Evolutionary conservation across 192 early-diverging fungal species (phyloP), one percentile per base, ranked within the genome.

Genomic region (Gonapodya prolifera): DNA sequence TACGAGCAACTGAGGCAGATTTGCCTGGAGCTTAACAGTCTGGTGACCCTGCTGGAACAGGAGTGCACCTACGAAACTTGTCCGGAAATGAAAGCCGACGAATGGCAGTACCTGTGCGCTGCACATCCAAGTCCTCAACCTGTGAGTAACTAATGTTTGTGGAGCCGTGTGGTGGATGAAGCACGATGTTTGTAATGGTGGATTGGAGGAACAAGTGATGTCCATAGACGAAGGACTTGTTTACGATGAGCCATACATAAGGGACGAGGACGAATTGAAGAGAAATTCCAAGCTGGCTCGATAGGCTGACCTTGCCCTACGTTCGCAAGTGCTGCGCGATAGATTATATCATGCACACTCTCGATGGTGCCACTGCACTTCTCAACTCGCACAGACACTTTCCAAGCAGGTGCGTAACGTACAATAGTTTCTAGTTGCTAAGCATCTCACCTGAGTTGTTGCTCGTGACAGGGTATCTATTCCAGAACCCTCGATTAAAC

Each of bases 41-140:
- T 96, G 34, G 82, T 97, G 8, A 85, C 90, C 0, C 79, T 89
- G 69, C 80, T 98, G 32, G 88, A 88, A 80, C 35, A 79, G 18
- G 96, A 97, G 78, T 96, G 94, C 80, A 94, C 91, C 0, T 79
- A 84, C 0, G 84, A 87, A 32, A 81, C 83, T 1, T 99, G 97
- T 79, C 92, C 93, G 0, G 91, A 95, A 45, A 99, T 99, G 97
- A 92, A 94, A 76, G 95, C 96, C 0, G 88, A 91, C 36, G 95
- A 94, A 33, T 94, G 92, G 88, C 85, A 91, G 76, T 98, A 94
- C 82, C 89, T 95, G 33, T 98, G 97, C 79, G 97, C 97, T 1
- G 93, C 92, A 2, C 97, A 99, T 77, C 85, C 87, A 33, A 82
- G 86, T 2, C 85, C 96, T 1, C 84, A 91, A 76, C 85, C 89